A percentile compares a stretch with the other conserved stretches of the same genome.
Evolutionary conservation across 129 eudicot genomes (phyloP).

Genomic region (Centrapalus pauciflorus): DNA sequence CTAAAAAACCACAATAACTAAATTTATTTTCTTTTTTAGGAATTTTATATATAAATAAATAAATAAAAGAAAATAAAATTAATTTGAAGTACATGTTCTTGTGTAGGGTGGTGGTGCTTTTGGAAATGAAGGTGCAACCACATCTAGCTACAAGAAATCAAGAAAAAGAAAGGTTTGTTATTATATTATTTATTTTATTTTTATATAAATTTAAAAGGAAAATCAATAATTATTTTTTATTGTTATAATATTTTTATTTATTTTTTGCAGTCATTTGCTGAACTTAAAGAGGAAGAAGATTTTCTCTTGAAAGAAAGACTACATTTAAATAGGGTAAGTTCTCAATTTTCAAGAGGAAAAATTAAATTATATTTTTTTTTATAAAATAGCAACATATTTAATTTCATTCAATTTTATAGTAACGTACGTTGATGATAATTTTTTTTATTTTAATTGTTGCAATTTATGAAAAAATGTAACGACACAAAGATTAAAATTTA

Average conservation of each 20-base stretch:
- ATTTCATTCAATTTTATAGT: no score
- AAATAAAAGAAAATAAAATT: background rate
- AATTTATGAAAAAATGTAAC: no score
- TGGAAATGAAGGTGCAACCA: conserved; percentile 32
- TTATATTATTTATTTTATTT: background rate
- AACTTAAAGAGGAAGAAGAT: conserved; percentile 57
- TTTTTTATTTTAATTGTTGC: no score
- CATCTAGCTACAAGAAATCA: conserved; percentile 31
- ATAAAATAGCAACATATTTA: no score
- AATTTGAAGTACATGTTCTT: background rate
- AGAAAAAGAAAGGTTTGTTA: conserved; percentile 43
- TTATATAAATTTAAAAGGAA: background rate
- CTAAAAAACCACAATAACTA: no score
- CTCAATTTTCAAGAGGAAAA: background rate
- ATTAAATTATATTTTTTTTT: background rate
- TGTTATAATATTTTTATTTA: background rate
- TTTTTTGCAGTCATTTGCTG: conserved; percentile 42
- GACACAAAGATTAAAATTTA: no score
- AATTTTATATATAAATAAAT: no score
- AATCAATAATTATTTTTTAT: background rate
- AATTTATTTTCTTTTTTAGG: no score
- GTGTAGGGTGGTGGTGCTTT: conserved; percentile 30
- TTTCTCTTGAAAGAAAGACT: conserved; percentile 47
- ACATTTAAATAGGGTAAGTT: conserved; percentile 46
- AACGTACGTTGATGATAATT: no score